Percentiles rank a stretch among this genome's conserved stretches.
Conservation (phyloP, 306 rosid genomes). For the Datisca glomerata region DNA sequence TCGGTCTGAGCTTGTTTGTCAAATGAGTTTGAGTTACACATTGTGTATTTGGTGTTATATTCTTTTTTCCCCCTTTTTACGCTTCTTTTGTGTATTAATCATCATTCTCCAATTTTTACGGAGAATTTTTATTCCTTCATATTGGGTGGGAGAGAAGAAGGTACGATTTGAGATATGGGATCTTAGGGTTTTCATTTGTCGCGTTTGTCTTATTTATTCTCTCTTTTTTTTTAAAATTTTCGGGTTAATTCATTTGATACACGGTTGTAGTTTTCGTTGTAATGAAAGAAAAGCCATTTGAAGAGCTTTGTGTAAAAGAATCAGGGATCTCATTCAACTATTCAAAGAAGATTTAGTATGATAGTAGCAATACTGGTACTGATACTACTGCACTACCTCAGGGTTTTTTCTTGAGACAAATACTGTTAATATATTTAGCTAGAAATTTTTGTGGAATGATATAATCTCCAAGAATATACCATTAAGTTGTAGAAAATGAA, state of each 20-base stretch:
- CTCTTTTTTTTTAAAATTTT: conserved; percentile 11
- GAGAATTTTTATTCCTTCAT: conserved; percentile 59
- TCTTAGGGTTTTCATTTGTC: conserved; percentile 43
- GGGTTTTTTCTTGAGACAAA: too few species aligned
- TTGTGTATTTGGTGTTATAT: conserved; percentile 3
- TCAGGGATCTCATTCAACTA: too few species aligned
- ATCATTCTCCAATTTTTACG: conserved; percentile 81
- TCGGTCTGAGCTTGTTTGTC: conserved; percentile 36
- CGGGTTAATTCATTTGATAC: conserved; percentile 36
- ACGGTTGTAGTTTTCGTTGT: conserved; percentile 68
- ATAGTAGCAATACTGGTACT: too few species aligned
- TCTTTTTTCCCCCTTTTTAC: conserved; percentile 3
- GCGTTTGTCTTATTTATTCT: conserved; percentile 31
- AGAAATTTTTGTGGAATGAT: too few species aligned
- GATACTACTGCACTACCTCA: too few species aligned
- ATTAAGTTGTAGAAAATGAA: too few species aligned
- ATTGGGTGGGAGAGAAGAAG: conserved; percentile 37
- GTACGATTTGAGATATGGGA: conserved; percentile 43
- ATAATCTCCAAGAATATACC: too few species aligned
- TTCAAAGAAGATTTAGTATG: too few species aligned
- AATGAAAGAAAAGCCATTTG: conserved; percentile 13
- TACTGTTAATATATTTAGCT: too few species aligned
- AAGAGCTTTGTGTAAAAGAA: too few species aligned
- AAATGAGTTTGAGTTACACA: conserved; percentile 23
- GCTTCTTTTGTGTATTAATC: conserved; percentile 9